A percentile compares a stretch with the other conserved stretches of the same genome.
phyloP scores from a whole-genome alignment of 2,329 filamentous ascomycete species.

The Cladosporium sp. region DNA sequence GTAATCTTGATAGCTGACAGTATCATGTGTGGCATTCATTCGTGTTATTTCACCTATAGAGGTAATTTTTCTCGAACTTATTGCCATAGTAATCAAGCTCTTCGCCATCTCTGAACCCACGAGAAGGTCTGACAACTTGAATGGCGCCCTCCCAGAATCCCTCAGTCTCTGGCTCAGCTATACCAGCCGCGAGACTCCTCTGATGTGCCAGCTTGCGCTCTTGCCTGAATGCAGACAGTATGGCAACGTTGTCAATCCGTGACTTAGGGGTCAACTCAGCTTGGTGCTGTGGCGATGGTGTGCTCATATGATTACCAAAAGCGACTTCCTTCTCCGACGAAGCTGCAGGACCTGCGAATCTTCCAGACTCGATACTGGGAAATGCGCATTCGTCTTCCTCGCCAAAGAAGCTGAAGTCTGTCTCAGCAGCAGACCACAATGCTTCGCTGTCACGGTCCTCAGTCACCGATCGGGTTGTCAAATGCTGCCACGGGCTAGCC shows the following conservation, averaged over 20 bases:
- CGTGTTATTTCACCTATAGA: conserved; percentile 29
- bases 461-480: conserved; percentile 55
- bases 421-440: conserved; percentile 59
- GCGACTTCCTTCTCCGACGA: conserved; percentile 30
- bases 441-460: conserved; percentile 61
- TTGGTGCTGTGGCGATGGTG: neutral
- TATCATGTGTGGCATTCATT: neutral
- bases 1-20: neutral
- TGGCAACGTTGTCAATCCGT: conserved; percentile 52
- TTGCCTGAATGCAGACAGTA: conserved; percentile 56
- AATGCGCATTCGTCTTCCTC: conserved; percentile 52
- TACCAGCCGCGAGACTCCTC: conserved; percentile 33
- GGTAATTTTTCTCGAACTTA: conserved; percentile 30
- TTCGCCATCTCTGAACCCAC: conserved; percentile 30
- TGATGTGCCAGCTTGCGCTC: conserved; percentile 54
- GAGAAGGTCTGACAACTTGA: conserved; percentile 52
- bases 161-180: conserved; percentile 46
- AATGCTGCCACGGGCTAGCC: conserved; percentile 47
- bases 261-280: neutral
- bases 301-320: conserved; percentile 14
- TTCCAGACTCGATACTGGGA: conserved; percentile 29
- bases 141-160: conserved; percentile 63
- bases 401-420: conserved; percentile 63
- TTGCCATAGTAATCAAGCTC: conserved; percentile 39
- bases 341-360: conserved; percentile 20